Evolutionary conservation across 345 rosid genomes (phyloP).

Genomic region (Brassica nigra): DNA sequence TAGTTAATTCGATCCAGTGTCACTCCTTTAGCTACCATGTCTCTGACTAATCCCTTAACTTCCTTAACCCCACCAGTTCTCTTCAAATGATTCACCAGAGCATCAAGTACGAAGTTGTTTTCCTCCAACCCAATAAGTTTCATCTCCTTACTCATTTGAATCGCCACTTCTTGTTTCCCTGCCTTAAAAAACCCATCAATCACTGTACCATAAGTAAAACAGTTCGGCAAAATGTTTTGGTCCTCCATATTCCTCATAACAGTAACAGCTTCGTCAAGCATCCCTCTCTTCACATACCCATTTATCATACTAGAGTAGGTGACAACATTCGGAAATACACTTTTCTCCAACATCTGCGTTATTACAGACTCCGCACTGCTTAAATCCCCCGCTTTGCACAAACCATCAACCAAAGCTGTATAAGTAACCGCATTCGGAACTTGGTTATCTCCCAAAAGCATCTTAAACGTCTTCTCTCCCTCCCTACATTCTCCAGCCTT

Average conservation of each 20-base stretch:
- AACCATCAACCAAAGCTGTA: slow-evolving; percentile 72
- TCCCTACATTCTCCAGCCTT: slow-evolving; percentile 63
- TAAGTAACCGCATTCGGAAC: slow-evolving; percentile 61
- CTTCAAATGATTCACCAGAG: slow-evolving; percentile 67
- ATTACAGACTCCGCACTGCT: slow-evolving; percentile 51
- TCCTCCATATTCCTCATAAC: slow-evolving; percentile 60
- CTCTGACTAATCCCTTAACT: slow-evolving; percentile 51
- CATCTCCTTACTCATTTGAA: slow-evolving; percentile 68
- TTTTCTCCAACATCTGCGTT: slow-evolving; percentile 61
- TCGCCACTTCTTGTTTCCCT: slow-evolving; percentile 56
- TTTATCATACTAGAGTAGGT: slow-evolving; percentile 72
- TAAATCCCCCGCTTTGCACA: slow-evolving; percentile 74
- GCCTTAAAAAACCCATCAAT: slow-evolving; percentile 79
- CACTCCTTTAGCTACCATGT: slow-evolving; percentile 60
- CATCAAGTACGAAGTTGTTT: slow-evolving; percentile 61
- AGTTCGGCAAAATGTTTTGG: slow-evolving; percentile 55
- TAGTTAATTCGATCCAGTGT: slow-evolving; percentile 70
- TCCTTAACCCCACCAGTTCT: slow-evolving; percentile 60
- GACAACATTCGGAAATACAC: slow-evolving; percentile 54
- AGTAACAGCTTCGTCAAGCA: slow-evolving; percentile 64
- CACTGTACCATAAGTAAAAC: slow-evolving; percentile 54
- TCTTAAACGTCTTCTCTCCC: slow-evolving; percentile 56
- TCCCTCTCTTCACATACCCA: slow-evolving; percentile 72
- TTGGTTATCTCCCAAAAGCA: slow-evolving; percentile 50
- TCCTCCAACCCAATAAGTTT: slow-evolving; percentile 59